Conservation (phyloP, 805 yeast species). For the Kluyveromyces siamensis region DNA sequence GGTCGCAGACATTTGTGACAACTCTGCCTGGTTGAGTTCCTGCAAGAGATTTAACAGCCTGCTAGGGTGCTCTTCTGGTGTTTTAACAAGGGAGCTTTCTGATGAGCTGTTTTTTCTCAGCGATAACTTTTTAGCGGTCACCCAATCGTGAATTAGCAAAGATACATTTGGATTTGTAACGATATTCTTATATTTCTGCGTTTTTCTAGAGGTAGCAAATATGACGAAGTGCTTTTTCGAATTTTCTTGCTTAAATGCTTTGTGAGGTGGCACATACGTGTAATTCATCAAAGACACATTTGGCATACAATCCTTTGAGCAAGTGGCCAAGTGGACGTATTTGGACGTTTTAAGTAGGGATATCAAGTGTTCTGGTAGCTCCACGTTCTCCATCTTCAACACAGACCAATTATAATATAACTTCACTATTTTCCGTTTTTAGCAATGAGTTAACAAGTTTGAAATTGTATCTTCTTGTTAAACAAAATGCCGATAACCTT, state of each 20-base stretch:
- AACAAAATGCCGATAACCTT: no score
- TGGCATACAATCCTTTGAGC: constrained; percentile 56
- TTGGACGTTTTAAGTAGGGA: constrained; percentile 49
- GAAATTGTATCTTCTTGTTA: background rate
- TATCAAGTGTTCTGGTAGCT: constrained; percentile 31
- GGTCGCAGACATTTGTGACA: constrained; percentile 76
- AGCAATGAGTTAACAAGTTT: no score
- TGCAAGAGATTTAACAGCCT: constrained; percentile 55
- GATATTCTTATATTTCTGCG: constrained; percentile 70
- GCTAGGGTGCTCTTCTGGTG: constrained; percentile 27
- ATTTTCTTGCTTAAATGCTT: constrained; percentile 29
- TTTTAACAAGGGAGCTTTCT: constrained; percentile 17
- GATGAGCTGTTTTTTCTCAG: constrained; percentile 23
- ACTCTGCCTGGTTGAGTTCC: constrained; percentile 68
- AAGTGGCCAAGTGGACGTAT: constrained; percentile 79
- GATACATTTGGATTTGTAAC: constrained; percentile 68
- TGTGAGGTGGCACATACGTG: constrained; percentile 45
- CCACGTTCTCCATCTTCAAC: background rate
- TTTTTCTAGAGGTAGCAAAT: constrained; percentile 59
- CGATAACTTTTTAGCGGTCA: constrained; percentile 44
- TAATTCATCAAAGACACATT: constrained; percentile 91
- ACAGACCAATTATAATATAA: background rate
- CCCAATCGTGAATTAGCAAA: constrained; percentile 85
- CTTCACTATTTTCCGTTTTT: background rate
- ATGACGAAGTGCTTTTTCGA: constrained; percentile 45